Evolutionary conservation across 805 yeast species (phyloP), one percentile per base, ranked within the genome.

Genomic region (Yamadazyma olivae): DNA sequence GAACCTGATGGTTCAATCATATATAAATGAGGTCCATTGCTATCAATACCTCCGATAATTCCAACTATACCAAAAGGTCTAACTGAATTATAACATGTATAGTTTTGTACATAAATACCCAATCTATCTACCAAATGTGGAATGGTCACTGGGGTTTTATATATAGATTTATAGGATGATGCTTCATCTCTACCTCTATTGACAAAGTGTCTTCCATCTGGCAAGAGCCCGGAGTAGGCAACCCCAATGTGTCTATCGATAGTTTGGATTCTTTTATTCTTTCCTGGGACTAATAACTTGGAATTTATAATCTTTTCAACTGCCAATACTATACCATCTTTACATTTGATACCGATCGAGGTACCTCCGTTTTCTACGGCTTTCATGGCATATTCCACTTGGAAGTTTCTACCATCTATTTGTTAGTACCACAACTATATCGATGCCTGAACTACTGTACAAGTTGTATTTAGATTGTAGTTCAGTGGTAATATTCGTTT

Each of bases 361-460:
- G 99, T 93, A 8, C 96, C 95, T 33, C 96, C 96, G 54, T 89
- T 90, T 62, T 93, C 99, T 3, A 91, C 98, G 2, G 99, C 99
- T 58, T 93, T 93, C 53, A 84, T 75, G 21, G 99, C 99, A 54
- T 93, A 93, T 62, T 93, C 99, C 14, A 93, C 99, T 64, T 93
- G 99, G 70, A 93, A 93, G 61, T 86, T 87, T 68, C 95, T 77
- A 27, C 95, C 95, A 59, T 88, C 96, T 43, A 27, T 74, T 68
- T 58, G 63, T 73, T 67, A 54, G 75, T 74, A 56, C 51, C 30
- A 15, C 18, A 8, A 10, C 6, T 24, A 8, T 24, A 24, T 6
- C 14, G 27, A n/a, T n/a, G 27, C 23, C 6, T 8, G 31, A 24
- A n/a, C 10, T 19, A 27, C 17, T 17, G 28, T 20, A n/a, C n/a